Base-by-base conservation (phyloP, 129 eudicot genomes). In the Pittosporum tobira region DNA sequence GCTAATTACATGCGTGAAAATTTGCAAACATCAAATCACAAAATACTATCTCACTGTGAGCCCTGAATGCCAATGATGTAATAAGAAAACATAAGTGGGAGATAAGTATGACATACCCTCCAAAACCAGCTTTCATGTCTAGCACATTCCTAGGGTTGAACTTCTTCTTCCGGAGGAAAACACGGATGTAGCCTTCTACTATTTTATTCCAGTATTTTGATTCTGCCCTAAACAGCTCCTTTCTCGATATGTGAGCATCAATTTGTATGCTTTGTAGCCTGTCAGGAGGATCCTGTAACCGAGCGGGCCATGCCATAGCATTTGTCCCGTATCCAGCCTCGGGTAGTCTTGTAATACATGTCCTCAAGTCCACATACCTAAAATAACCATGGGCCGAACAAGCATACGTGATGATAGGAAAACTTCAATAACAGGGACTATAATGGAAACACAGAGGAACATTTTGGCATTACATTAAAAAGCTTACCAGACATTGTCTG, bases 91-190 rank as follows among this genome's bases (percentile, higher is more conserved):
- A 28, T 2, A 5, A 43, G 36, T 31, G 27, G 48, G 42, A 62
- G 20, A 48, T 23, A 18, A 38, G 45, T 34, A 23, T 34, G 24
- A 29, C n/a, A n/a, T 75, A 91, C 99, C 99, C 95, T 74, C 99
- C 99, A 63, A 80, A 91, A 57, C 96, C 96, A 24, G 99, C 99
- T 83, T 84, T 87, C 99, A 91, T 91, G 71, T 91, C 99, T 74
- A 91, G 63, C 59, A 91, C 96, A 57, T 91, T 91, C 68, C 99
- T 74, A 52, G 83, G 75, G 59, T 81, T 84, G 72, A 36, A 75
- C 20, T 62, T 70, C 53, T 62, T 70, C 53, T 74, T 77, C 96
- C 96, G 83, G 36, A 67, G 90, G 31, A 79, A 61, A 68, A 59
- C 94, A 53, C 94, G 90, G 21, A 91, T 83, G 26, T 80, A 91